Percentiles rank a stretch among this genome's conserved stretches.
phyloP scores from a whole-genome alignment of 2,329 filamentous ascomycete species.

The Alternaria viburni region DNA sequence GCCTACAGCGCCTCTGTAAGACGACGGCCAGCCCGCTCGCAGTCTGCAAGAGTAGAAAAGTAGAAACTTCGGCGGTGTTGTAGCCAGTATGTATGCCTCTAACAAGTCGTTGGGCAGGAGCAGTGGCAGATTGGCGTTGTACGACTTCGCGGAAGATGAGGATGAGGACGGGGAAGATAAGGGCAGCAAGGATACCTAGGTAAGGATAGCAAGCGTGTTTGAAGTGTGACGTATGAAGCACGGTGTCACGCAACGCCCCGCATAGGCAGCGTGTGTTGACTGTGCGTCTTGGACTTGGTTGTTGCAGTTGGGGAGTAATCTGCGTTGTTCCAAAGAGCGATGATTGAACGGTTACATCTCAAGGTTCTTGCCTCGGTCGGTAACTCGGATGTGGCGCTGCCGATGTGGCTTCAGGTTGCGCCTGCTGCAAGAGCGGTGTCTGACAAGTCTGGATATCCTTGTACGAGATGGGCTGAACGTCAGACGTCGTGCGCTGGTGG shows the following conservation, averaged over 20 bases:
- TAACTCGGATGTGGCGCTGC: not conserved
- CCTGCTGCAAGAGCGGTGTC: not conserved
- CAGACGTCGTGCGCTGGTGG: not conserved
- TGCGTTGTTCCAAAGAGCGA: not conserved
- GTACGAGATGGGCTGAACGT: not conserved
- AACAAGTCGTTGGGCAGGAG: not conserved
- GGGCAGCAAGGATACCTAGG: not conserved
- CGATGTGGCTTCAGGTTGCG: slow-evolving; percentile 6
- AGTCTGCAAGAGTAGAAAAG: not conserved
- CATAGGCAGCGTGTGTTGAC: not conserved
- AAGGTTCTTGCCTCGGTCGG: not conserved
- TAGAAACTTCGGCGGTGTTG: not conserved
- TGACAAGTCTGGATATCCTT: not conserved
- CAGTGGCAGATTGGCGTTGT: not conserved
- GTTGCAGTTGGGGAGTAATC: not conserved
- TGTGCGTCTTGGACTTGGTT: not conserved
- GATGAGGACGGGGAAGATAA: not conserved
- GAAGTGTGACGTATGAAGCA: not conserved
- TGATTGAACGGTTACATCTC: not conserved
- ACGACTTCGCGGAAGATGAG: not conserved
- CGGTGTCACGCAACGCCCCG: not conserved
- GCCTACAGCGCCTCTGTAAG: not conserved
- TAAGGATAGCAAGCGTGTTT: not conserved
- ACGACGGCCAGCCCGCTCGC: not conserved
- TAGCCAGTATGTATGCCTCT: not conserved